phyloP scores from a whole-genome alignment of 306 rosid species.

The Glycyrrhiza uralensis region DNA sequence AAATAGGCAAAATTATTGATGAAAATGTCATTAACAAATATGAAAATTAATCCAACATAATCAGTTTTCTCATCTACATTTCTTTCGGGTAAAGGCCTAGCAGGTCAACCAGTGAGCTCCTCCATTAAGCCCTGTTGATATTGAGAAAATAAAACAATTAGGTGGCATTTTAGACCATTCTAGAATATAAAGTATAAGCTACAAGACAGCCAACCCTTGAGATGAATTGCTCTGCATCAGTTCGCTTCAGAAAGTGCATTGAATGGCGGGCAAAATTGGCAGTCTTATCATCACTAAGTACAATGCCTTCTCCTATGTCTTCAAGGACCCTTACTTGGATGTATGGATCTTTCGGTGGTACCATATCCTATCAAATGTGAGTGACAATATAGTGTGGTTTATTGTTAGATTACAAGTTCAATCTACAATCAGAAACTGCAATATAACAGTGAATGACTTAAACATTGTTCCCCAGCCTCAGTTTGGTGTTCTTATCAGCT shows the following conservation, averaged over 20 bases:
- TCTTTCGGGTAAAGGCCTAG: not conserved
- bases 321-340: constrained; percentile 89
- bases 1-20: not conserved
- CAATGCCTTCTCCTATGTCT: constrained; percentile 73
- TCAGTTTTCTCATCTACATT: constrained; percentile 1
- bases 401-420: not conserved
- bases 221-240: constrained; percentile 82
- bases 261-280: constrained; percentile 79
- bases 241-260: constrained; percentile 91
- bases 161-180: not conserved
- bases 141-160: constrained; percentile 16
- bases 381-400: not conserved
- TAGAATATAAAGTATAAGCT: constrained; percentile 3
- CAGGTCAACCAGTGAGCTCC: constrained; percentile 63
- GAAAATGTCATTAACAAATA: not conserved
- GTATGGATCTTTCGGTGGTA: constrained; percentile 95
- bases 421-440: not conserved
- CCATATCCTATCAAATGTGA: constrained; percentile 73
- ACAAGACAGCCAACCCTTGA: constrained; percentile 50
- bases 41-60: not conserved
- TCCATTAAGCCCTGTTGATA: constrained; percentile 81
- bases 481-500: not conserved
- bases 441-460: not conserved
- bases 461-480: not conserved
- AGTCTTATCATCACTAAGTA: constrained; percentile 74